phyloP scores from a whole-genome alignment of 1,284 basidiomycete species.

The Moniliophthora roreri region DNA sequence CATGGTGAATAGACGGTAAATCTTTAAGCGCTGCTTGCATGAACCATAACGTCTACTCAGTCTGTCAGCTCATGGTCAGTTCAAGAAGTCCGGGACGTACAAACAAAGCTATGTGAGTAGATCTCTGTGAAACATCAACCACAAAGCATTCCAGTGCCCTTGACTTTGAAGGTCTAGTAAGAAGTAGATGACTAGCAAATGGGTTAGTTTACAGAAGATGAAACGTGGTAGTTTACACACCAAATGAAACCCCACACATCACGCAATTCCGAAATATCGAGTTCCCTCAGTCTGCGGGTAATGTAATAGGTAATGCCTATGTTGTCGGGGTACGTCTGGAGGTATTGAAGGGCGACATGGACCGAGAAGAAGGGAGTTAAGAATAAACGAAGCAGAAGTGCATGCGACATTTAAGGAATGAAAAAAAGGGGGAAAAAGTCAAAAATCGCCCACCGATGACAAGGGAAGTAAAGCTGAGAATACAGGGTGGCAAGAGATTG shows the following conservation, averaged over 20 bases:
- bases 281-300: conserved; percentile 76
- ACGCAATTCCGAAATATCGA: conserved; percentile 80
- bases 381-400: conserved; percentile 82
- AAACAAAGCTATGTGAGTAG: conserved; percentile 91
- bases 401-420: too few species aligned
- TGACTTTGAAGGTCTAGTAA: conserved; percentile 87
- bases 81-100: conserved; percentile 50
- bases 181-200: conserved; percentile 77
- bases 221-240: conserved; percentile 39
- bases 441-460: too few species aligned
- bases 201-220: conserved; percentile 17
- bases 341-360: conserved; percentile 88
- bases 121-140: conserved; percentile 81
- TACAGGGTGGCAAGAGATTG: conserved; percentile 21
- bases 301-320: conserved; percentile 97
- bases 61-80: conserved; percentile 14
- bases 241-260: conserved; percentile 98
- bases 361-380: conserved; percentile 91
- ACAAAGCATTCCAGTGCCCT: conserved; percentile 92
- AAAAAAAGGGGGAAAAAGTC: too few species aligned
- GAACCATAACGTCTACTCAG: conserved; percentile 88
- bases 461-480: too few species aligned
- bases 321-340: conserved; percentile 86
- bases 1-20: conserved; percentile 62
- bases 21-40: conserved; percentile 95